Evolutionary conservation across 495 filamentous ascomycete species (phyloP), one percentile per base, ranked within the genome.

Genomic region (Penicillium riverlandense): DNA sequence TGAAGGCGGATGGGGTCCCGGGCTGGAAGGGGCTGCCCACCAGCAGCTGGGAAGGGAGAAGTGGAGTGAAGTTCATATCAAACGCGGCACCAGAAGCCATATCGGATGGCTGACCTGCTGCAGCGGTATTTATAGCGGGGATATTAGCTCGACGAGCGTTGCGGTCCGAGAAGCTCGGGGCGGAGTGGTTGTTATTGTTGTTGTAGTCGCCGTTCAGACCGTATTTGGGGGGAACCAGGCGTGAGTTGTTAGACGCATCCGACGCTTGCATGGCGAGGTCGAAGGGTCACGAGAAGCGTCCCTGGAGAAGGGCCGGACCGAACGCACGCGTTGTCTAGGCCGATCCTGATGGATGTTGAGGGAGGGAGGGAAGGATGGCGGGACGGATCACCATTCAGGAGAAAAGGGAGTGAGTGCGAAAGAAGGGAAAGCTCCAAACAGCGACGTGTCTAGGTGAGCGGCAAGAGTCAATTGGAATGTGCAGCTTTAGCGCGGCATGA

Each of bases 41-140:
- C 16, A 98, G 80, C 52, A 98, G 77, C 65, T 95, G 87, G 7
- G 92, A 96, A 11, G 92, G 92, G 8, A 98, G 77, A 47, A 98
- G 75, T 38, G 94, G 90, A 35, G 92, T 96, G 66, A 96, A 96
- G 66, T 96, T 90, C 94, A 97, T 96, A 59, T 97, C 90, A 58
- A 86, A 95, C 29, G 77, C 88, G 33, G 87, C 89, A 41, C 87
- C 89, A 14, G 92, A 90, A 9, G 85, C 77, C 80, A 96, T 82
- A 39, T 91, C 91, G 54, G 76, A 79, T 35, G 67, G 69, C 54
- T 79, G 78, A 43, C 67, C 65, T 65, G 67, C 55, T 47, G 75
- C 61, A 57, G 77, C 63, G 9, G 92, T 97, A 61, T 97, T 96
- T 67, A 98, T 96, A 52, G 85, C 80, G 43, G 90, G 88, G 61